Evolutionary conservation across 1,139 yeast species (phyloP), one percentile per base, ranked within the genome.

Genomic region (Taphrina flavorubra): DNA sequence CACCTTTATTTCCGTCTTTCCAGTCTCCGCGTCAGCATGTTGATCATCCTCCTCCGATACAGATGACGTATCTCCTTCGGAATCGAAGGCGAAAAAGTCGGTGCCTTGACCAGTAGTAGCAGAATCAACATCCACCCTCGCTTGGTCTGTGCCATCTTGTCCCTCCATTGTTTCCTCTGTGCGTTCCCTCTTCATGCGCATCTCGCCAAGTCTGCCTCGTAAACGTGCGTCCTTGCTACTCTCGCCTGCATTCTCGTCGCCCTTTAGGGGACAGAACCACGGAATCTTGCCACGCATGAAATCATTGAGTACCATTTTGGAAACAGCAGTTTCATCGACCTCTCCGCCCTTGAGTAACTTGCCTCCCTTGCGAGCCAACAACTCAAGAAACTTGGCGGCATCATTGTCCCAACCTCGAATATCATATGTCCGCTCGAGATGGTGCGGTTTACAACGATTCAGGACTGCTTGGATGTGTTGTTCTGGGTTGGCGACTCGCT

Each of bases 271-370:
- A 44, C 91, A 91, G 78, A 94, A 94, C 99, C 99, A 94, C 34
- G 99, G 99, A 69, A 94, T 92, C 77, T 92, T 91, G 71, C 99
- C 99, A 79, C 99, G 86, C 80, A 91, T 94, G 82, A 94, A 94
- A 78, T 94, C 99, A 75, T 90, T 92, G 77, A 94, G 84, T 44
- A 94, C 88, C 77, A 89, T 88, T 78, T 92, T 94, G 65, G 99
- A 87, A 70, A 94, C 92, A 74, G 97, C 96, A 73, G 88, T 83
- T 79, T 92, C 97, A 79, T 94, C 98, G 0, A 98, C 97, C 80
- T 94, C 99, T 74, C 98, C 99, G 71, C 99, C 99, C 80, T 94
- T 94, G 75, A 94, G 81, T 73, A 94, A 83, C 78, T 97, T 86
- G 72, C 99, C 99, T 69, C 86, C 90, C 79, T 92, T 94, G 78